Conservation (phyloP, 164 flowering plant species). For the Santalum album region DNA sequence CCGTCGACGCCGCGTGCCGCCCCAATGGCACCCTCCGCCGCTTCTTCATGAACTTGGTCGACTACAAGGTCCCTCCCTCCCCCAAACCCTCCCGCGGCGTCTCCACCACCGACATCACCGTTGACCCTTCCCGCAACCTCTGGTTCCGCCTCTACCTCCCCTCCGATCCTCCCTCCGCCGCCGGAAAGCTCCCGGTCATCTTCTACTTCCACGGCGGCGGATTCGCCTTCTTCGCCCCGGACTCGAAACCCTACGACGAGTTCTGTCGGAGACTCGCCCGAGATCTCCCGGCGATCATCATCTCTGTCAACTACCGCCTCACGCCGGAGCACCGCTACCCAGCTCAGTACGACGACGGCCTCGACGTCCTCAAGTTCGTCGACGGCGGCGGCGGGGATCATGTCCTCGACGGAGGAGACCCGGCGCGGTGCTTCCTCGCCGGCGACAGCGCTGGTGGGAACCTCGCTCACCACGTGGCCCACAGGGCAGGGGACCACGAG, state of each 20-base stretch:
- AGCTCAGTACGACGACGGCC: background rate
- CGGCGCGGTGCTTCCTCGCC: slow-evolving; percentile 20
- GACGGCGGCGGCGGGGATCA: background rate
- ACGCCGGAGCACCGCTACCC: background rate
- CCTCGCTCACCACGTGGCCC: slow-evolving; percentile 47
- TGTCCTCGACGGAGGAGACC: slow-evolving; percentile 14
- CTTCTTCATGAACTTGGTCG: slow-evolving; percentile 9
- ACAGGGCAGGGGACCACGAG: slow-evolving; percentile 2
- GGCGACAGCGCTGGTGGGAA: slow-evolving; percentile 74
- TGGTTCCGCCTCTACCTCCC: slow-evolving; percentile 31
- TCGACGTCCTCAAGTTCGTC: background rate
- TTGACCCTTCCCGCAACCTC: slow-evolving; percentile 16
- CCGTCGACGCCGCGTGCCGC: slow-evolving; percentile 11
- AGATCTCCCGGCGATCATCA: background rate
- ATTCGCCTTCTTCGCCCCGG: background rate
- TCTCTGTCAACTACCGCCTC: background rate
- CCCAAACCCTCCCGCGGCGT: slow-evolving; percentile 8
- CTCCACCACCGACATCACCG: slow-evolving; percentile 14
- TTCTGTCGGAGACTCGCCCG: background rate
- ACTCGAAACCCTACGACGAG: background rate
- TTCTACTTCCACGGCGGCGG: background rate
- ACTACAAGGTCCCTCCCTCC: background rate
- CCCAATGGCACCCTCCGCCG: slow-evolving; percentile 18
- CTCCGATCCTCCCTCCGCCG: background rate
- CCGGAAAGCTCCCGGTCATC: background rate